These are phyloP conservation scores for Colletotrichum simmondsii DNA, from an alignment of 2,329 filamentous ascomycete genomes.

Conservation along the genomic window DNA sequence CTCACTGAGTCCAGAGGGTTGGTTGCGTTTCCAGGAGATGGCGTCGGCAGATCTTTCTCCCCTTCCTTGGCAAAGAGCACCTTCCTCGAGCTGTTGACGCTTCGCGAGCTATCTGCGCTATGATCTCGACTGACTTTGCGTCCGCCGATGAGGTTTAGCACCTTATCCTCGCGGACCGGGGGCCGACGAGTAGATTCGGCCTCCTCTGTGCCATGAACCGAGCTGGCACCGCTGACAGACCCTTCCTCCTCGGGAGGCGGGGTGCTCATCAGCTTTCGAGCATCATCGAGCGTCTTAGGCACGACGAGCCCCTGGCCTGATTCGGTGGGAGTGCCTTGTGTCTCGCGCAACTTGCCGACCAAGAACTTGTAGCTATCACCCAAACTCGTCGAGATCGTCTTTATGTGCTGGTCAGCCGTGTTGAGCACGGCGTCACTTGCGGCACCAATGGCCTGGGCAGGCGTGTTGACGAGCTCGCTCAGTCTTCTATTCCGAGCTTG, in stretches of 20 bases:
- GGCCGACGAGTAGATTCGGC: conserved; percentile 43
- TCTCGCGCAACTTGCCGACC: conserved; percentile 86
- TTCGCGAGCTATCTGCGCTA: conserved; percentile 79
- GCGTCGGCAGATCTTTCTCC: conserved; percentile 45
- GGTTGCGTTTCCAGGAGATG: conserved; percentile 11
- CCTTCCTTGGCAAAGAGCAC: conserved; percentile 61
- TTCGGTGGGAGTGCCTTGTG: conserved; percentile 57
- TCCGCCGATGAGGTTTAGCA: conserved; percentile 78
- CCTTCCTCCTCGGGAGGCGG: conserved; percentile 71
- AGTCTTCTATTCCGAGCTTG: conserved; percentile 77
- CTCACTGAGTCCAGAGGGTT: conserved; percentile 79
- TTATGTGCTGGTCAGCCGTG: conserved; percentile 90
- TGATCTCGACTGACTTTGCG: conserved; percentile 72
- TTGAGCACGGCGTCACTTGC: conserved; percentile 87
- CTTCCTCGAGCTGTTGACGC: conserved; percentile 70
- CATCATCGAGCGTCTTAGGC: conserved; percentile 93
- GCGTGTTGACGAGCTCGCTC: conserved; percentile 87
- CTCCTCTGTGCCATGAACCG: conserved; percentile 57
- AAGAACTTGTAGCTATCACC: conserved; percentile 95
- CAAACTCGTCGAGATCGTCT: conserved; percentile 89
- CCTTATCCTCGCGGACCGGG: conserved; percentile 66
- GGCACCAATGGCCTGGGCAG: conserved; percentile 82
- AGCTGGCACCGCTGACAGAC: conserved; percentile 68
- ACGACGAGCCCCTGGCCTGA: conserved; percentile 66
- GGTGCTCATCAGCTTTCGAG: conserved; percentile 85